Base-by-base conservation (phyloP, 768 basidiomycete species). In the Cubamyces lactineus region DNA sequence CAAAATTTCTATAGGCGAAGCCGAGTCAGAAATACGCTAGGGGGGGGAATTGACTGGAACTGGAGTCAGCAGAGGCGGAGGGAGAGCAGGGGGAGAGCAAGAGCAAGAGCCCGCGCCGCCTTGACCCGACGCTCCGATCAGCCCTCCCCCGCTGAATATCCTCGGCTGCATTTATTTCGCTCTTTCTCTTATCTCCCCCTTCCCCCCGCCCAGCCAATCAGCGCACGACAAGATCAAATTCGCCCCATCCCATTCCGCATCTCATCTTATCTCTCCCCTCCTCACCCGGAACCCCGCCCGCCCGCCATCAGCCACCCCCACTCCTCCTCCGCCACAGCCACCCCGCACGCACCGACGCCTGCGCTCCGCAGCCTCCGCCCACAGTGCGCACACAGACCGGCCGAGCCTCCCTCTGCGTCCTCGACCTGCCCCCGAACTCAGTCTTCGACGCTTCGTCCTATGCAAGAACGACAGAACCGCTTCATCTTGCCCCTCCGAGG, bases 201-300 rank as follows among this genome's bases (percentile, higher is more conserved):
- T 49, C 8, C 4, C 47, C 11, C 47, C 23, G 12, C 8, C 26
- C 53, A 49, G 58, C 65, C 65, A 66, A 66, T 66, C 57, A 57
- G 16, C 43, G 42, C 26, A 2, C 26, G 24, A 19, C 24, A n/a
- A 64, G 58, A 59, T 55, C 45, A 46, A 57, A 60, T 55, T 49
- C 62, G 24, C 51, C 15, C 26, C 45, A 39, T 50, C 39, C 49
- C 17, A 46, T 53, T 45, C 51, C 56, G 34, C 55, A 51, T 55
- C 46, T 52, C 47, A 56, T 56, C 54, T 47, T 6, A 50, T 58
- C 57, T 62, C 62, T 57, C 40, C 23, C 51, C 17, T 40, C 16
- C 46, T 48, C 53, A 55, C 63, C 53, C 63, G 63, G 63, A 52
- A 56, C 52, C 43, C 63, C 63, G 63, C 54, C 63, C 57, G 48